Base-by-base conservation (phyloP, 148 eudicot genomes). In the Cornus florida region DNA sequence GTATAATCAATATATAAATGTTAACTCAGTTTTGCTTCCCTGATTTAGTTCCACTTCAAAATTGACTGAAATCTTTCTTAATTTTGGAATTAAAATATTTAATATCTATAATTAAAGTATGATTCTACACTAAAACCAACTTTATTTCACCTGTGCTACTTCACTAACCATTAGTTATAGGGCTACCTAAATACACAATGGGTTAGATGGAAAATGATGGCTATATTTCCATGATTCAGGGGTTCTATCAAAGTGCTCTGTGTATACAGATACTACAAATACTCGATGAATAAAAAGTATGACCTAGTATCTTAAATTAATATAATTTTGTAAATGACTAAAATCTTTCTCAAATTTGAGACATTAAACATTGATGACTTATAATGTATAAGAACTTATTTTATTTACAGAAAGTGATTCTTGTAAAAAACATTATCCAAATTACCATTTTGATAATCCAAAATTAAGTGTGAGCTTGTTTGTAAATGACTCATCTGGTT, bases 391-490 rank as follows among this genome's bases (percentile, higher is more conserved):
- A 3, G 10, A 38, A 35, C 20, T 68, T 70, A n/a, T 70, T 70
- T 39, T 20, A 16, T 16, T 69, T 35, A 46, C 0, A 35, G 48
- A 6, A 16, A 39, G 24, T 38, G 7, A 38, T 19, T 4, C 20
- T 70, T 38, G 2, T 5, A 35, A 43, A 43, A 9, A 43, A 43
- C 8, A 43, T 43, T 9, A 43, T 43, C 10, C 48, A 43, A 43
- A 33, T 33, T 35, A 35, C 38, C 38, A 35, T 35, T 35, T 35
- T 35, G 38, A 35, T 35, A 35, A 43, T 43, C 10, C 48, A 43
- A 43, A 33, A 5, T 50, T 3, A 74, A 75, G 39, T 64, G 50
- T 69, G 17, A 65, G 75, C 67, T 19, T 83, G 32, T 70, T 24
- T 71, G 39, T 48, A 12, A 16, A 32, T 35, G 7, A 28, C 20